Percentiles rank a stretch among this genome's conserved stretches.
phyloP scores from a whole-genome alignment of 2,329 filamentous ascomycete species.

The Ophiobolus disseminans region DNA sequence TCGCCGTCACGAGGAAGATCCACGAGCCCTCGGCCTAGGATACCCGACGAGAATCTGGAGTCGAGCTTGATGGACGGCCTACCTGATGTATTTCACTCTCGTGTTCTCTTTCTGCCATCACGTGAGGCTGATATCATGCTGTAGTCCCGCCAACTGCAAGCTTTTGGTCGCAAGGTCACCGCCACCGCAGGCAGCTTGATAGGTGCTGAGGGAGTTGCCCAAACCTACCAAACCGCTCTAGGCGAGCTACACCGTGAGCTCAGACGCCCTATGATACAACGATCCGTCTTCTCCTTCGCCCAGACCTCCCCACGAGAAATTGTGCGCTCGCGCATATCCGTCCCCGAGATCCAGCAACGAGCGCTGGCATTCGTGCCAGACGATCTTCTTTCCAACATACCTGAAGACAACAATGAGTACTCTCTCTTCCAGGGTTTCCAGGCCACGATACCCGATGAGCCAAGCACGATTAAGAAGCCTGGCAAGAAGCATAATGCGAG shows the following conservation, averaged over 20 bases:
- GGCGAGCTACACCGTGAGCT: slow-evolving; percentile 89
- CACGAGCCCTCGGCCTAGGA: slow-evolving; percentile 39
- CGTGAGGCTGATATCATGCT: slow-evolving; percentile 25
- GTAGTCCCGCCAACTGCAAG: slow-evolving; percentile 86
- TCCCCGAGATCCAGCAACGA: slow-evolving; percentile 90
- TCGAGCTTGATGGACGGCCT: slow-evolving; percentile 41
- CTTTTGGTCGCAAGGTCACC: slow-evolving; percentile 92
- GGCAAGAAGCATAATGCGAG: slow-evolving; percentile 69
- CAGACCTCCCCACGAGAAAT: slow-evolving; percentile 92
- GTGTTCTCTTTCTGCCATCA: background rate
- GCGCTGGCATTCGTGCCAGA: slow-evolving; percentile 88
- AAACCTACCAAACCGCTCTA: slow-evolving; percentile 86
- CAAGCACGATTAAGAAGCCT: slow-evolving; percentile 60
- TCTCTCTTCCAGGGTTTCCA: slow-evolving; percentile 97
- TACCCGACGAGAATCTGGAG: slow-evolving; percentile 37
- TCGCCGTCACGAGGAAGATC: slow-evolving; percentile 41
- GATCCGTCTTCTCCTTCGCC: slow-evolving; percentile 88
- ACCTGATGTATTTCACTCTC: slow-evolving; percentile 35
- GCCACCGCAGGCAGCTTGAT: slow-evolving; percentile 93
- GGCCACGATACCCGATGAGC: slow-evolving; percentile 79
- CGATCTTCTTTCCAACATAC: slow-evolving; percentile 87
- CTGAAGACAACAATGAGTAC: slow-evolving; percentile 83
- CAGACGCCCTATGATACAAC: slow-evolving; percentile 81
- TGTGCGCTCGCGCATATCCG: slow-evolving; percentile 88
- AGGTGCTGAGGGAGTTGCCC: slow-evolving; percentile 60